phyloP scores from a whole-genome alignment of 805 yeast genomes.

The Debaryomyces prosopidis region DNA sequence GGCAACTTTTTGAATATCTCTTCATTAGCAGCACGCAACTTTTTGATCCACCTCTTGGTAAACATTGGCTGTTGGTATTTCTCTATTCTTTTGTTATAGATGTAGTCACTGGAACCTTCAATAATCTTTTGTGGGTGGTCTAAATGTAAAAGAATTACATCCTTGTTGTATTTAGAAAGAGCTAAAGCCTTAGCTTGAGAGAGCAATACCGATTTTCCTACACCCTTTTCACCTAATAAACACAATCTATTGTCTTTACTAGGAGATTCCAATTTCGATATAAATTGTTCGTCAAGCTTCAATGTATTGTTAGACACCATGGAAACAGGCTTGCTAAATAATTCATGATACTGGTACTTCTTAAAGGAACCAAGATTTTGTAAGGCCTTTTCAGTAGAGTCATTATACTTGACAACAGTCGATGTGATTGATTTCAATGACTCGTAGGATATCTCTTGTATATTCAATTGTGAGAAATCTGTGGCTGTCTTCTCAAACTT shows the following conservation, averaged over 20 bases:
- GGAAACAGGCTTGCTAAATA: constrained; percentile 60
- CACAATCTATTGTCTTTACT: constrained; percentile 49
- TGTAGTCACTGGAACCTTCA: constrained; percentile 75
- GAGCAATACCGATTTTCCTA: constrained; percentile 75
- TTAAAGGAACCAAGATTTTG: constrained; percentile 62
- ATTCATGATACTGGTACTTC: constrained; percentile 67
- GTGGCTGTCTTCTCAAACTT: constrained; percentile 35
- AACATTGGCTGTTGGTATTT: constrained; percentile 79
- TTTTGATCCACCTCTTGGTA: constrained; percentile 57
- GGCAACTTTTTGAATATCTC: constrained; percentile 32
- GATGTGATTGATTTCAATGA: constrained; percentile 10
- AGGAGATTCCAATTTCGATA: constrained; percentile 30
- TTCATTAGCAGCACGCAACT: constrained; percentile 38
- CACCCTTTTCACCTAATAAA: constrained; percentile 70
- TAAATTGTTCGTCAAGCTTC: constrained; percentile 35
- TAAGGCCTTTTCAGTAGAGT: constrained; percentile 43
- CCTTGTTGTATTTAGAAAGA: constrained; percentile 24
- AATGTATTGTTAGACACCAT: constrained; percentile 55
- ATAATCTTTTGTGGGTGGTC: constrained; percentile 60
- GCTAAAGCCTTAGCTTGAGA: constrained; percentile 69
- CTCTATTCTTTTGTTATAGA: constrained; percentile 47
- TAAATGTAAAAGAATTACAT: constrained; percentile 58
- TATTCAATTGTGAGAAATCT: constrained; percentile 16
- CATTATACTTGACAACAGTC: constrained; percentile 36
- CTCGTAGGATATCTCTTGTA: constrained; percentile 12